Conservation (phyloP, 495 filamentous ascomycete genomes). For the Parathielavia hyrcaniae region DNA sequence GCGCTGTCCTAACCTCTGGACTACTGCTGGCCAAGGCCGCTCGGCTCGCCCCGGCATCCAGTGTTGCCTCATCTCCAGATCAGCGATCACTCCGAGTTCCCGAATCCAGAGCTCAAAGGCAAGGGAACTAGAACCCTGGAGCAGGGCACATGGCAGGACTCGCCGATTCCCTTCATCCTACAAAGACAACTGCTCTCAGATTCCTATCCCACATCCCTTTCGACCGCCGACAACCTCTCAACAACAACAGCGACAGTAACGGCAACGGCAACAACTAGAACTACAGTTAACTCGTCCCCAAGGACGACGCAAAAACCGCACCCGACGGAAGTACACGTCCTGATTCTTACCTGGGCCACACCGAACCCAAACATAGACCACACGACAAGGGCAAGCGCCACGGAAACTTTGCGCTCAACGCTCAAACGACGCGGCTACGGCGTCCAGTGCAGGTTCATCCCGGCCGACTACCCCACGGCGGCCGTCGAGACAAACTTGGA, state of each 20-base stretch:
- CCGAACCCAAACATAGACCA: neutral
- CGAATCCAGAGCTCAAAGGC: neutral
- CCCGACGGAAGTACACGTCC: conserved; percentile 23
- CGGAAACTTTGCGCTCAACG: conserved; percentile 18
- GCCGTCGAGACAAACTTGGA: conserved; percentile 27
- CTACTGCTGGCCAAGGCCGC: conserved; percentile 17
- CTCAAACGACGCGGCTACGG: conserved; percentile 26
- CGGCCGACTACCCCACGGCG: conserved; percentile 24
- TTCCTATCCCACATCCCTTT: neutral
- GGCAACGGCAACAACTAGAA: neutral
- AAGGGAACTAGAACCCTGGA: neutral
- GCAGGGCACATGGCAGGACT: neutral
- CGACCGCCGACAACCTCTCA: neutral
- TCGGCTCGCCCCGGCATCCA: neutral
- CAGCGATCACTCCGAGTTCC: neutral
- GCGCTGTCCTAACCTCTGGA: conserved; percentile 18
- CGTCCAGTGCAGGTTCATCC: conserved; percentile 27
- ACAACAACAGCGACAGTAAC: neutral
- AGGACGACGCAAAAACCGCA: conserved; percentile 4
- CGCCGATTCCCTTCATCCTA: neutral
- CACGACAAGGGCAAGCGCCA: neutral
- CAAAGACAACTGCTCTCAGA: neutral
- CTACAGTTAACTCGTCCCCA: neutral
- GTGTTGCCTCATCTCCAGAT: neutral
- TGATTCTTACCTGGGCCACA: conserved; percentile 26